Base-by-base conservation (phyloP, 345 rosid species). In the Boechera divaricarpa region DNA sequence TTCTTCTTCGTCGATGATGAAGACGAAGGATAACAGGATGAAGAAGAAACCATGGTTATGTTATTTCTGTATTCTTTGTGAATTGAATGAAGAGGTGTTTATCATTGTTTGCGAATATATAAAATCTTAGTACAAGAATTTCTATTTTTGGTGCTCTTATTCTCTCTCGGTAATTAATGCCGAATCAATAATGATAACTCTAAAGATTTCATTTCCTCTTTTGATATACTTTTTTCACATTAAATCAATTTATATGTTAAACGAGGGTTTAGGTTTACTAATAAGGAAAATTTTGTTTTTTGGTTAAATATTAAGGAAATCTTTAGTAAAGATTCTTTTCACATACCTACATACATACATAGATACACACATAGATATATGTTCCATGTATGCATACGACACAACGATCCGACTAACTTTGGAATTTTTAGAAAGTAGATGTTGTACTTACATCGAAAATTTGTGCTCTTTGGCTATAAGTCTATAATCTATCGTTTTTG, bases 31-130 rank as follows among this genome's bases (percentile, higher is more conserved):
- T 21, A 32, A 18, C 4, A 58, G 13, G 61, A 39, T 32, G 63
- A 73, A 32, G 70, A 64, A 59, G 79, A 75, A 42, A 62, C 47
- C 79, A 76, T 76, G 13, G 69, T 69, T 31, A 29, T 32, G 33
- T 63, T 52, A 24, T 7, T 49, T 36, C 21, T 36, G 32, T 10
- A 64, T 28, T 51, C 41, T 65, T 12, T 66, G 6, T 59, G 47
- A 67, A 59, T 51, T 39, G 62, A 75, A 67, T 67, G 42, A 67
- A 57, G 61, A 59, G 63, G 24, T 69, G 55, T 21, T 76, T 56
- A 31, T 39, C 59, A 51, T 16, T 67, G 66, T 75, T 47, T 48
- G 42, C 56, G 7, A 4, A 36, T 75, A 63, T 56, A 70, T 51
- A 48, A 9, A n/a, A 11, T 2, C 21, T 29, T 68, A 7, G 35